Evolutionary conservation across 805 yeast genomes (phyloP), one percentile per base, ranked within the genome.

Genomic region (Torulaspora delbrueckii): DNA sequence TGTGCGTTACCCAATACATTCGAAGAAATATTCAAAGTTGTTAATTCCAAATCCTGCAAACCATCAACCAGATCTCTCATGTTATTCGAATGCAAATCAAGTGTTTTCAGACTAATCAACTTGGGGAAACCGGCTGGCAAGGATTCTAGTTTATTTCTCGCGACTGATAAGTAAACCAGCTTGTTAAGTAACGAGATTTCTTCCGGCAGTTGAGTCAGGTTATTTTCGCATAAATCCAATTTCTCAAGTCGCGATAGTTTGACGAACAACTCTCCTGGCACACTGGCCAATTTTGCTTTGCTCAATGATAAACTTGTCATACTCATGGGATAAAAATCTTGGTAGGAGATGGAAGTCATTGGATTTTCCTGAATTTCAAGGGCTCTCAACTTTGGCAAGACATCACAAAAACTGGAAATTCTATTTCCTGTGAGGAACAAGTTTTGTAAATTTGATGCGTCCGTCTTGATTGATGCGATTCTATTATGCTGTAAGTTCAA

Each of bases 51-150:
- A 42, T 75, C 68, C 84, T 90, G 86, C 27, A 86, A 73, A 16
- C 79, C 84, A 24, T 75, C 74, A 0, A 88, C 86, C 24, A 91
- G 68, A 6, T 69, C 62, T 53, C 86, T 82, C 53, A 91, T 71
- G 58, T 89, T 89, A 65, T 91, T 91, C 35, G 86, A 78, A 65
- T 91, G 96, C 35, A 88, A 67, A 63, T 91, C 96, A 45, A 91
- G 70, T 37, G 75, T 71, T 56, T 76, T 81, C 51, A 91, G 72
- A 25, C 77, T 74, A 3, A 71, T 65, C 45, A 90, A 71, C 12
- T 72, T 58, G 2, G 86, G 82, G 27, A 93, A 76, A 9, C 78
- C 76, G 2, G 70, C 63, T 0, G 98, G 96, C 10, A 93, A 58
- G 1, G 74, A 64, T 44, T 83, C 84, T 46, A 93, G 67, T 54